A percentile compares a stretch with the other conserved stretches of the same genome.
These are phyloP conservation scores for Serendipita sp. DNA, from an alignment of 768 basidiomycete genomes.

Conservation along the genomic window DNA sequence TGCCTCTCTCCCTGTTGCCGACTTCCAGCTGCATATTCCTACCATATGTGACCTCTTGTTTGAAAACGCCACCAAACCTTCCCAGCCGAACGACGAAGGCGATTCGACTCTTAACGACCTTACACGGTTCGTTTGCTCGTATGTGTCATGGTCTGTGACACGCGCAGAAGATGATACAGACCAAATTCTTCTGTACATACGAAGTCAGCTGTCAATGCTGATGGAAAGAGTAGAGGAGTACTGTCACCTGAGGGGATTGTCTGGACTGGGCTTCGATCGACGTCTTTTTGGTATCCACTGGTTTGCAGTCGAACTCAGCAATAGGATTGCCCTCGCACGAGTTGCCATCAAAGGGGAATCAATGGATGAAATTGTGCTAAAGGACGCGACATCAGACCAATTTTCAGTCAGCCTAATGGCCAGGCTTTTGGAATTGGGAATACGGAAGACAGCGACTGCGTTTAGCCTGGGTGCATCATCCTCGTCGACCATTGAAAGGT, in stretches of 20 bases:
- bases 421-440: not conserved
- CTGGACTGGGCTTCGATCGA: not conserved
- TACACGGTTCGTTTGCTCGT: not conserved
- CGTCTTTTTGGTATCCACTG: not conserved
- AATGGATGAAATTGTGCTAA: not conserved
- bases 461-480: not conserved
- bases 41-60: not conserved
- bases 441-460: not conserved
- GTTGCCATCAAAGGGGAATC: too few relatives aligned
- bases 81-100: not conserved
- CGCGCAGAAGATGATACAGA: not conserved
- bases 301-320: constrained; percentile 1
- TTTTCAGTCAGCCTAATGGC: not conserved
- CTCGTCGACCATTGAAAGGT: not conserved
- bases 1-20: not conserved
- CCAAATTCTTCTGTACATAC: not conserved
- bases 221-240: not conserved
- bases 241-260: not conserved
- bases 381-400: not conserved
- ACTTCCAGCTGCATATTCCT: not conserved
- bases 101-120: not conserved
- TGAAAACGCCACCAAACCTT: not conserved
- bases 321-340: not conserved
- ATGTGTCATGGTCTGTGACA: not conserved
- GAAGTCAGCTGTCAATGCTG: not conserved